Conservation (phyloP, 2,329 filamentous ascomycete genomes). For the Epichloe sibirici region DNA sequence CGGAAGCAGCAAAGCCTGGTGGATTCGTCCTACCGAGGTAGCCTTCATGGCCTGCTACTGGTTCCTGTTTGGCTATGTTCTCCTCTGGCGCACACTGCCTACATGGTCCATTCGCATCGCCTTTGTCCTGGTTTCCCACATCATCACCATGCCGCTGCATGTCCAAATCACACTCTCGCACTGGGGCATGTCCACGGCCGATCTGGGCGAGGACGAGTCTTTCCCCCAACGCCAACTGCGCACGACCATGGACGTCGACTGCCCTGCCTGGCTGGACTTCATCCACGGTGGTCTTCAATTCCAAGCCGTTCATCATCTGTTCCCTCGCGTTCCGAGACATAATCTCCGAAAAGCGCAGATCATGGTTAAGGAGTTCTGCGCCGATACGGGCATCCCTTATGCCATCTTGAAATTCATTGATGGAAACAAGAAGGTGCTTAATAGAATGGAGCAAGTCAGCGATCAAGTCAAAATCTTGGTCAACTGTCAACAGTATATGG, state of each 20-base stretch:
- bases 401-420: conserved; percentile 48
- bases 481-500: conserved; percentile 42
- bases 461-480: conserved; percentile 48
- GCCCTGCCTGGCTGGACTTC: conserved; percentile 59
- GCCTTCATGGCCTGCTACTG: conserved; percentile 51
- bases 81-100: conserved; percentile 48
- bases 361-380: conserved; percentile 49
- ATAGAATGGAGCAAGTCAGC: conserved; percentile 42
- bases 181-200: conserved; percentile 58
- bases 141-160: conserved; percentile 55
- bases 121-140: conserved; percentile 53
- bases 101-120: conserved; percentile 42
- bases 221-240: conserved; percentile 58
- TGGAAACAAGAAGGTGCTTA: conserved; percentile 43
- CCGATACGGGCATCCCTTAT: conserved; percentile 52
- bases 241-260: conserved; percentile 65
- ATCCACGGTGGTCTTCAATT: conserved; percentile 63
- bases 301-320: conserved; percentile 59
- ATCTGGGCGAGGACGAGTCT: conserved; percentile 51
- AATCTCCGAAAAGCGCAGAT: conserved; percentile 50
- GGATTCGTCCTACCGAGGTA: conserved; percentile 57
- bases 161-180: conserved; percentile 62
- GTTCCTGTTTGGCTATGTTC: conserved; percentile 55
- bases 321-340: conserved; percentile 55
- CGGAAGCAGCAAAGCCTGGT: conserved; percentile 46